Percentiles rank a stretch among this genome's conserved stretches.
Conservation (phyloP, 2,329 filamentous ascomycete species). For the Dothiorella sarmentorum region DNA sequence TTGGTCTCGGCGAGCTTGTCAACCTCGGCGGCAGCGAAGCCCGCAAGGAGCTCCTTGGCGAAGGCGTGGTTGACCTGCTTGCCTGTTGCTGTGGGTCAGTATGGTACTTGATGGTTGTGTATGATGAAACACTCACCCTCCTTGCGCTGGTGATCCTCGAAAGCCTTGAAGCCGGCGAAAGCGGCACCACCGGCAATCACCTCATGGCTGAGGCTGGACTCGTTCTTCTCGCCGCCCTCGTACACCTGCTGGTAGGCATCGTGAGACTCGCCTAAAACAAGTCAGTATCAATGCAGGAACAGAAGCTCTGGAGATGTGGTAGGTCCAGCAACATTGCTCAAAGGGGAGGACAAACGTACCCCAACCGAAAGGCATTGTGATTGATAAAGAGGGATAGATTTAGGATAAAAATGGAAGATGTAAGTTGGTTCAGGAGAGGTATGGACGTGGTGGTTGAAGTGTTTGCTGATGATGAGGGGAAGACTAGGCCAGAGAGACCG, state of each 20-base stretch:
- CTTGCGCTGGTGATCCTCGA: conserved; percentile 69
- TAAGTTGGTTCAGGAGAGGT: background rate
- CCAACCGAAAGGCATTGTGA: conserved; percentile 46
- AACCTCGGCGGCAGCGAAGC: conserved; percentile 69
- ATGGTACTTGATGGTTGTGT: background rate
- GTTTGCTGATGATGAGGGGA: conserved; percentile 2
- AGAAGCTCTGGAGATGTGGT: background rate
- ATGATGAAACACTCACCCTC: conserved; percentile 51
- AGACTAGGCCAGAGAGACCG: background rate
- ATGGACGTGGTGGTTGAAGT: background rate
- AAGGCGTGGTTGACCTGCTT: conserved; percentile 68
- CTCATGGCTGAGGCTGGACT: conserved; percentile 68
- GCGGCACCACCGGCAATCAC: conserved; percentile 70
- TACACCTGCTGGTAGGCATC: conserved; percentile 56
- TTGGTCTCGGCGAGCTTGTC: conserved; percentile 67
- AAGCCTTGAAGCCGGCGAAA: conserved; percentile 77
- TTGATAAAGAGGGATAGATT: conserved; percentile 10
- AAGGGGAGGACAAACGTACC: conserved; percentile 28
- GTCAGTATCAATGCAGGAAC: conserved; percentile 4
- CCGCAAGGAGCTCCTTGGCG: conserved; percentile 74
- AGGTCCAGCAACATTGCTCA: background rate
- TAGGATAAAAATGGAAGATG: background rate
- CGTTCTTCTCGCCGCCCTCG: conserved; percentile 49
- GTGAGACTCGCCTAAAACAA: conserved; percentile 48
- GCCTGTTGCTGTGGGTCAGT: conserved; percentile 44